A percentile compares a stretch with the other conserved stretches of the same genome.
Evolutionary conservation across 352 stramenopile species (phyloP).

Genomic region (Phytophthora aleatoria): DNA sequence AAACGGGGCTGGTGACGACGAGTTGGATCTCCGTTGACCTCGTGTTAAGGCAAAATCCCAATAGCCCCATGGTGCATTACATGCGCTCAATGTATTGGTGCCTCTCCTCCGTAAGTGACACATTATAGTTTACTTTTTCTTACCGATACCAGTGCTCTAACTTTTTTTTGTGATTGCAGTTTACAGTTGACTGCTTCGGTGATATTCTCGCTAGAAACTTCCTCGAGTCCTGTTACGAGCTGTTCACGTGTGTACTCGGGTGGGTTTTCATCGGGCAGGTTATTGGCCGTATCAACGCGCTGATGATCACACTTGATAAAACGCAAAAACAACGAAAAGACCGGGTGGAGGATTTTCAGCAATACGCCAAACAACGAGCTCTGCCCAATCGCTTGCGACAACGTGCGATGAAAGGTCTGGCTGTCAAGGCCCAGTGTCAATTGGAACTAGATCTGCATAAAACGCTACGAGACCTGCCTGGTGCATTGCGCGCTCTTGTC

Average conservation of each 20-base stretch:
- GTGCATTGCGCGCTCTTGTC: constrained; percentile 39
- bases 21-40: constrained; percentile 69
- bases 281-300: constrained; percentile 65
- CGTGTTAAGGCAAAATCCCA: constrained; percentile 56
- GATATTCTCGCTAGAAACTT: constrained; percentile 71
- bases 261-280: constrained; percentile 83
- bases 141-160: background rate
- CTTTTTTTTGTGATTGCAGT: constrained; percentile 36
- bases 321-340: constrained; percentile 55
- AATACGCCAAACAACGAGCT: constrained; percentile 64
- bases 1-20: constrained; percentile 32
- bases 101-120: constrained; percentile 58
- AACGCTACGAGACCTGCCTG: constrained; percentile 57
- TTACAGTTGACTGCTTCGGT: constrained; percentile 80
- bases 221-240: constrained; percentile 60
- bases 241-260: constrained; percentile 69
- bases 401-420: constrained; percentile 53
- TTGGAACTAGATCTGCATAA: constrained; percentile 42
- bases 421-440: constrained; percentile 58
- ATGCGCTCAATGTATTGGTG: constrained; percentile 84
- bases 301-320: constrained; percentile 76
- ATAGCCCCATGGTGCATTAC: constrained; percentile 61
- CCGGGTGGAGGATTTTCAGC: constrained; percentile 66
- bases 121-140: background rate
- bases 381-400: constrained; percentile 48